These are phyloP conservation scores for Mucor piriformis DNA, from an alignment of 371 early-diverging fungal genomes.

Conservation along the genomic window DNA sequence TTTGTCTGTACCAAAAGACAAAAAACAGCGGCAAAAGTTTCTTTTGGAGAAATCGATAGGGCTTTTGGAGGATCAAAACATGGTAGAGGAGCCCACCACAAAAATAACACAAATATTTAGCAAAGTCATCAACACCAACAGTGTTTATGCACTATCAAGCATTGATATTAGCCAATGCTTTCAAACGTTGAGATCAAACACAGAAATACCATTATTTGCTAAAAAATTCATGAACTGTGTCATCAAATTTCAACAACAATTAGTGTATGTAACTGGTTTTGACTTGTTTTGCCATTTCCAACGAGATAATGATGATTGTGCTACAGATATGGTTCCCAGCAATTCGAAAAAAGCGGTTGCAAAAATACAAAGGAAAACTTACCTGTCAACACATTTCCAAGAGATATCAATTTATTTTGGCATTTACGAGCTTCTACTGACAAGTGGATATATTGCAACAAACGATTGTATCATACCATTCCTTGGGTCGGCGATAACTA, in stretches of 20 bases:
- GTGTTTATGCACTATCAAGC: constrained; percentile 8
- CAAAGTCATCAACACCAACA: constrained; percentile 8
- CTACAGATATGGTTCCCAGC: constrained; percentile 1
- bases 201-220: constrained; percentile 8
- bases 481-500: constrained; percentile 4
- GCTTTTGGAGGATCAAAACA: constrained; percentile 11
- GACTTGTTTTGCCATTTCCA: constrained; percentile 6
- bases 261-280: constrained; percentile 6
- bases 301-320: constrained; percentile 6
- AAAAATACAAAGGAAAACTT: constrained; percentile 6
- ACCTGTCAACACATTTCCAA: constrained; percentile 5
- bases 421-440: constrained; percentile 4
- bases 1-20: constrained; percentile 11
- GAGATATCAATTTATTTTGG: constrained; percentile 6
- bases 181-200: constrained; percentile 8
- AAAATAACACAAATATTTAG: constrained; percentile 8
- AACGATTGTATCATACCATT: constrained; percentile 6
- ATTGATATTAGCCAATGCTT: constrained; percentile 7
- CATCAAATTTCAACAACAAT: constrained; percentile 7
- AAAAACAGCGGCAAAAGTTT: constrained; percentile 10
- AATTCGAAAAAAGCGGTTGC: constrained; percentile 6
- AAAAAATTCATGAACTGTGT: constrained; percentile 7
- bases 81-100: constrained; percentile 12
- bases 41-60: constrained; percentile 12
- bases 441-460: constrained; percentile 6